phyloP scores from a whole-genome alignment of 2,329 filamentous ascomycete genomes.

The Macrophomina phaseolina region DNA sequence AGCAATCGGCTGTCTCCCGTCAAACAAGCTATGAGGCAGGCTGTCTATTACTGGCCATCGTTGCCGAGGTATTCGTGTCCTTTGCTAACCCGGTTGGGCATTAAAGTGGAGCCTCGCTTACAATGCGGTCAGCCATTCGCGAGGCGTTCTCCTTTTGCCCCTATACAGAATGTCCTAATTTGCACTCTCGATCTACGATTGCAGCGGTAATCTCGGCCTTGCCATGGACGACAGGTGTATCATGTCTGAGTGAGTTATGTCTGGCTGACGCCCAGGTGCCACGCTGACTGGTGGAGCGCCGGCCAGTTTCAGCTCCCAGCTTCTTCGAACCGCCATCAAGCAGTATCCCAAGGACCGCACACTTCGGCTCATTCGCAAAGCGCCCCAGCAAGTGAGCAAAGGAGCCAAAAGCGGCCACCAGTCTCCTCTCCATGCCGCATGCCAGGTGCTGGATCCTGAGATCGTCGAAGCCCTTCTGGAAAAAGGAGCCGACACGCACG shows the following conservation, averaged over 20 bases:
- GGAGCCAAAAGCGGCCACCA: not conserved
- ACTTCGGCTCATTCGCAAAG: conserved; percentile 11
- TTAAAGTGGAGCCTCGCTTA: no score
- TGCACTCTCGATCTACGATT: not conserved
- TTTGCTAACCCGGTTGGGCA: no score
- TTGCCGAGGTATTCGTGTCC: no score
- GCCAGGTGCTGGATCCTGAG: not conserved
- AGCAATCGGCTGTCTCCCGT: no score
- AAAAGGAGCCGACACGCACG: not conserved
- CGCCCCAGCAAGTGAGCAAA: not conserved
- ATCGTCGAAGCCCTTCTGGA: conserved; percentile 15
- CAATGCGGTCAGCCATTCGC: no score
- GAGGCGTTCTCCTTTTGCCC: not conserved
- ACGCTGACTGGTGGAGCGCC: not conserved
- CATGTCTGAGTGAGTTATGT: conserved; percentile 4
- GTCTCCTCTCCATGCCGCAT: conserved; percentile 5
- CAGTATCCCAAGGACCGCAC: conserved; percentile 14
- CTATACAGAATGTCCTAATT: conserved; percentile 3
- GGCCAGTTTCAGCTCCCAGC: conserved; percentile 13
- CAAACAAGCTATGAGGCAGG: no score
- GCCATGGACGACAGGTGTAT: not conserved
- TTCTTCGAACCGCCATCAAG: conserved; percentile 11
- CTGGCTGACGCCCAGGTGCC: not conserved
- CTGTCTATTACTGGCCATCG: no score
- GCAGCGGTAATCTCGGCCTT: not conserved